Conservation (phyloP, 2,329 filamentous ascomycete species). For the Neonectria punicea region DNA sequence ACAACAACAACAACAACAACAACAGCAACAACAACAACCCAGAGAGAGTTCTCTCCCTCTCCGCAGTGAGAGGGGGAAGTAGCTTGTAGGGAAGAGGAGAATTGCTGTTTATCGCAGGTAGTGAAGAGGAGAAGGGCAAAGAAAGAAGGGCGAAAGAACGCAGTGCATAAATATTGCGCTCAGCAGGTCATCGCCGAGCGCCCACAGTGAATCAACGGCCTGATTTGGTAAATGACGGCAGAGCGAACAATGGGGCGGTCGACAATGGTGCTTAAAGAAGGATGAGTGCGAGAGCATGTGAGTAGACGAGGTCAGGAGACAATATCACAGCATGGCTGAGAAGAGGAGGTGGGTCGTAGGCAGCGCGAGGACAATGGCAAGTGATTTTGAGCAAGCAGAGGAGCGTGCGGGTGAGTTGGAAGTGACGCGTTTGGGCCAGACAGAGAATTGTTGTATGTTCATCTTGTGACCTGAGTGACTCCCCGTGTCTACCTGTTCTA, state of each 20-base stretch:
- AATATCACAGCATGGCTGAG: not conserved
- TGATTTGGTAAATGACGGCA: not conserved
- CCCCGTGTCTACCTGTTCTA: not conserved
- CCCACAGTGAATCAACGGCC: not conserved
- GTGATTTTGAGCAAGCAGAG: conserved; percentile 4
- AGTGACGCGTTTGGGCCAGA: conserved; percentile 1
- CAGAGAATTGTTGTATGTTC: conserved; percentile 4
- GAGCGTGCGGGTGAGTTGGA: not conserved
- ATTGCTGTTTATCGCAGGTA: not conserved
- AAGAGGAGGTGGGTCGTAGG: not conserved
- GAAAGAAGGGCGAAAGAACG: not conserved
- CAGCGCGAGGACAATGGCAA: not conserved
- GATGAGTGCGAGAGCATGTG: not conserved
- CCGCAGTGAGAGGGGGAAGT: not conserved
- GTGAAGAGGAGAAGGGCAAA: conserved; percentile 3
- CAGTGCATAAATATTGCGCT: not conserved
- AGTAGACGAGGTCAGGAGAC: not conserved
- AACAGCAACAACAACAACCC: not conserved
- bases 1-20: no score
- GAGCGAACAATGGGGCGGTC: not conserved
- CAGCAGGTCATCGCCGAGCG: not conserved
- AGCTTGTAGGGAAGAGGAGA: not conserved
- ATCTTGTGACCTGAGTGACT: conserved; percentile 18
- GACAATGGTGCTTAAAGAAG: not conserved
- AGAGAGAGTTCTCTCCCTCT: not conserved